Evolutionary conservation across 73 alveolate genomes (phyloP), one percentile per base, ranked within the genome.

Genomic region (Symbiodinium pilosum): DNA sequence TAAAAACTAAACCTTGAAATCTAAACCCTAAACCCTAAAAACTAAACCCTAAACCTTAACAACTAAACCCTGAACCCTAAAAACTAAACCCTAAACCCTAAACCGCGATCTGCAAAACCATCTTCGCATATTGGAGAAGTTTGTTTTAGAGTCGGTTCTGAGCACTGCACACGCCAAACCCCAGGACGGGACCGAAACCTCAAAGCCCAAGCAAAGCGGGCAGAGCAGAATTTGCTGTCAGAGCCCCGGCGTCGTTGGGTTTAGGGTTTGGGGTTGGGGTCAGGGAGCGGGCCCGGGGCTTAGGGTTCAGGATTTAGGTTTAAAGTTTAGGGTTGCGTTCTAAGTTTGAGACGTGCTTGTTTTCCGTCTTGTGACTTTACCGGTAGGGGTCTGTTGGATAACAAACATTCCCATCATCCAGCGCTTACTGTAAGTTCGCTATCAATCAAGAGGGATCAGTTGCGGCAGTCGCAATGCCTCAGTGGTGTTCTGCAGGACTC

Each of bases 111-210:
- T 14, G 21, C 14, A 47, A 47, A 47, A 6, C 59, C n/a, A n/a
- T n/a, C n/a, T n/a, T n/a, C n/a, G n/a, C n/a, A n/a, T n/a, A n/a
- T n/a, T n/a, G n/a, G n/a, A n/a, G n/a, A n/a, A n/a, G n/a, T n/a
- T n/a, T n/a, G n/a, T n/a, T n/a, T n/a, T n/a, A n/a, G n/a, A n/a
- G n/a, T n/a, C n/a, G n/a, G n/a, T n/a, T n/a, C n/a, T n/a, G n/a
- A n/a, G n/a, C n/a, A n/a, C n/a, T n/a, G n/a, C n/a, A n/a, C n/a
- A 20, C 73, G 5, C 73, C 6, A 26, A 24, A 24, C 81, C 81
- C 43, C 84, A 24, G 94, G 94, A 54, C 94, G 94, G n/a, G 94
- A 87, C 94, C 84, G 94, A 34, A 87, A 87, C 44, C 77, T 87
- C 64, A 42, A 87, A 56, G 94, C 94, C 38, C 84, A 71, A 38